A percentile compares a stretch with the other conserved stretches of the same genome.
phyloP scores from a whole-genome alignment of 768 basidiomycete genomes.

The Erythrobasidium yunnanense region DNA sequence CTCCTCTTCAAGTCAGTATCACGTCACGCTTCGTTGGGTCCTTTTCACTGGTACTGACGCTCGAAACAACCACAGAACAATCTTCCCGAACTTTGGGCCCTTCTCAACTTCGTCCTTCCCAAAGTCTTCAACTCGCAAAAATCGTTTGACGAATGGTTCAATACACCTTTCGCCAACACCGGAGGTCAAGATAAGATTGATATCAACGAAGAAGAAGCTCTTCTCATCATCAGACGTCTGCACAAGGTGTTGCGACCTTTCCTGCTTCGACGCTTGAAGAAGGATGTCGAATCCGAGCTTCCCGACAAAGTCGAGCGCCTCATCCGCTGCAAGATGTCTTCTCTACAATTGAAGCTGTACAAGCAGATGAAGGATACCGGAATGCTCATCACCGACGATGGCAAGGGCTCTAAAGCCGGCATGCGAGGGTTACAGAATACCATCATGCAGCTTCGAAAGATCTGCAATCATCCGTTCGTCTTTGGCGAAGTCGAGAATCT shows the following conservation, averaged over 20 bases:
- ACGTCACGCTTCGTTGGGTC: too few relatives aligned
- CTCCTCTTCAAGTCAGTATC: conserved; percentile 72
- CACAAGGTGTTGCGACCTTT: conserved; percentile 85
- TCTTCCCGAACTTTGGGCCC: conserved; percentile 84
- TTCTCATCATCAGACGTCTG: conserved; percentile 82
- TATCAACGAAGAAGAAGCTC: conserved; percentile 97
- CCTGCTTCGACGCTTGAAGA: conserved; percentile 80
- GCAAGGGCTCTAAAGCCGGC: conserved; percentile 47
- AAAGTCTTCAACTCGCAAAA: conserved; percentile 98
- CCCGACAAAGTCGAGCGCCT: conserved; percentile 64
- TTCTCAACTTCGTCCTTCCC: conserved; percentile 95
- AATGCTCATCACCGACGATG: conserved; percentile 48
- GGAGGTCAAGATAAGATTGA: conserved; percentile 96
- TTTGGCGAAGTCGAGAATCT: conserved; percentile 92
- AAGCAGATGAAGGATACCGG: conserved; percentile 55
- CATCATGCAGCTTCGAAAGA: conserved; percentile 93
- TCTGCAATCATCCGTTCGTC: conserved; percentile 89
- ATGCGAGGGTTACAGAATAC: conserved; percentile 88
- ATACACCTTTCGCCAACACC: conserved; percentile 97
- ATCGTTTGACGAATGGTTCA: conserved; percentile 99
- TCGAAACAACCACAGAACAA: conserved; percentile 95
- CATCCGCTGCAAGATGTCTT: conserved; percentile 53
- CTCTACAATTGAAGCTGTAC: conserved; percentile 52
- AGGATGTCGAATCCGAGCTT: conserved; percentile 77
- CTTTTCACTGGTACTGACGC: background rate